A percentile compares a stretch with the other conserved stretches of the same genome.
Evolutionary conservation across 345 rosid species (phyloP).

Genomic region (Euclidium syriacum): DNA sequence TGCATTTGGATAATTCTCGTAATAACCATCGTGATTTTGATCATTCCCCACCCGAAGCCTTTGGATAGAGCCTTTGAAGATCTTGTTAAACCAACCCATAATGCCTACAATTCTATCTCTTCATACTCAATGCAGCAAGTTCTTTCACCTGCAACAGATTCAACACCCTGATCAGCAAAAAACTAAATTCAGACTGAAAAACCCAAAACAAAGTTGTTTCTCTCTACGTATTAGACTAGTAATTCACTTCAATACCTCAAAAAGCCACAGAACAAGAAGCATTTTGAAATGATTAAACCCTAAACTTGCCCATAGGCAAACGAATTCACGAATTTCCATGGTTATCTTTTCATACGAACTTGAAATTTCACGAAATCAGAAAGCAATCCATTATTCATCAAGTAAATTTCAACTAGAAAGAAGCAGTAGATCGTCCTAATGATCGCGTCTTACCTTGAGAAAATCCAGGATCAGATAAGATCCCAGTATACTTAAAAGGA

Average conservation of each 20-base stretch:
- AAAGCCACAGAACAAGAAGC: background rate
- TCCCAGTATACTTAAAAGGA: conserved; percentile 39
- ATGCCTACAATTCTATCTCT: conserved; percentile 36
- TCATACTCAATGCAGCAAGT: conserved; percentile 38
- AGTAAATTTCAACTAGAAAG: background rate
- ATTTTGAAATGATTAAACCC: conserved; percentile 8
- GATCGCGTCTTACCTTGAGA: conserved; percentile 37
- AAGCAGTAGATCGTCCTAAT: background rate
- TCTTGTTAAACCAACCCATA: conserved; percentile 88
- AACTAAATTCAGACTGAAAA: background rate
- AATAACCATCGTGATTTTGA: conserved; percentile 41
- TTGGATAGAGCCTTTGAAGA: conserved; percentile 74
- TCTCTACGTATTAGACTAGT: too few relatives aligned
- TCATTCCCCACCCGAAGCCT: conserved; percentile 44
- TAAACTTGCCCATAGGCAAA: background rate
- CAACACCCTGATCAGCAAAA: conserved; percentile 2
- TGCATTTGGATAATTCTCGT: conserved; percentile 34
- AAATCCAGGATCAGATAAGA: conserved; percentile 53
- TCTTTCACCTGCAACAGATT: conserved; percentile 35
- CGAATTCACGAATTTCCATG: background rate
- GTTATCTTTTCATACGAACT: background rate
- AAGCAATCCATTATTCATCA: background rate
- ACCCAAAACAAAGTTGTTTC: background rate
- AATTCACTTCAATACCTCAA: background rate
- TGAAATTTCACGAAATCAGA: background rate